Percentiles rank a stretch among this genome's conserved stretches.
phyloP scores from a whole-genome alignment of 306 rosid species.

The Delonix regia region DNA sequence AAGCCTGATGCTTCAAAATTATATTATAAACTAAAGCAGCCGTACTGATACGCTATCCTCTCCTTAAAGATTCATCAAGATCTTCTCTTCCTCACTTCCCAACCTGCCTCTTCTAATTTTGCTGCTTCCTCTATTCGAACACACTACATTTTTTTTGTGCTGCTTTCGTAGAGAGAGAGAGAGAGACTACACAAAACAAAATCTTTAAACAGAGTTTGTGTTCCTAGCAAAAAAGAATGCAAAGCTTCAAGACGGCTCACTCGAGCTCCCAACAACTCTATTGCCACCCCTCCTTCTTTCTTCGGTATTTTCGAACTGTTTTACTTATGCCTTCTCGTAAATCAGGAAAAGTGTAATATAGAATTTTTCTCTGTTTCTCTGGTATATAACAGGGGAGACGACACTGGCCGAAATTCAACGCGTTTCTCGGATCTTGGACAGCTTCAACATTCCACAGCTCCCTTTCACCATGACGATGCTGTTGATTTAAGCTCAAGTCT shows the following conservation, averaged over 20 bases:
- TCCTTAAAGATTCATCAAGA: constrained; percentile 61
- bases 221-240: constrained; percentile 48
- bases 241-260: constrained; percentile 59
- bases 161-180: background rate
- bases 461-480: constrained; percentile 66
- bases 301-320: constrained; percentile 43
- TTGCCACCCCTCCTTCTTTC: constrained; percentile 56
- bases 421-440: constrained; percentile 67
- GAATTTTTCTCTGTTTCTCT: constrained; percentile 41
- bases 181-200: background rate
- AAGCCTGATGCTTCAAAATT: constrained; percentile 26
- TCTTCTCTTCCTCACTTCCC: constrained; percentile 41
- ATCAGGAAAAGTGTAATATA: constrained; percentile 13
- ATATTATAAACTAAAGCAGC: constrained; percentile 33
- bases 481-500: constrained; percentile 85
- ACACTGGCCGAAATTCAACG: constrained; percentile 44
- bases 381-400: constrained; percentile 72
- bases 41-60: constrained; percentile 61
- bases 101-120: background rate
- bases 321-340: background rate
- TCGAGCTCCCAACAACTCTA: constrained; percentile 53
- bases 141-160: background rate
- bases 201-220: background rate
- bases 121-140: constrained; percentile 27
- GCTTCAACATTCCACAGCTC: constrained; percentile 64